phyloP scores from a whole-genome alignment of 2,329 filamentous ascomycete species.

The Monilinia fructigena region DNA sequence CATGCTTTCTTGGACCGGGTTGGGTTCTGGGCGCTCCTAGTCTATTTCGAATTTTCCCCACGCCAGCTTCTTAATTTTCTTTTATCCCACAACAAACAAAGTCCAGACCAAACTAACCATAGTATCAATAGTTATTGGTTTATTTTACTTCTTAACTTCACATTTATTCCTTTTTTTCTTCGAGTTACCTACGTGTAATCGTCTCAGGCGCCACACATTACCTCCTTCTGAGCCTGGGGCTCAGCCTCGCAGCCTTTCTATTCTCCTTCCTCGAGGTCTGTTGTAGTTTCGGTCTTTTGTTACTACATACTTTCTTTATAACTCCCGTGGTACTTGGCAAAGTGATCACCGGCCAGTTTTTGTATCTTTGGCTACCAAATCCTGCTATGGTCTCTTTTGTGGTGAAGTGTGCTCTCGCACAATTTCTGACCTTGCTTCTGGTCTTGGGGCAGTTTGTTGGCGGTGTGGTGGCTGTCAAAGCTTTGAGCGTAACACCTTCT shows the following conservation, averaged over 20 bases:
- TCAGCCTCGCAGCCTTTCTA: neutral
- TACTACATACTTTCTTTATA: neutral
- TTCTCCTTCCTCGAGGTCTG: neutral
- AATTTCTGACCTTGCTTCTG: neutral
- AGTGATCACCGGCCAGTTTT: neutral
- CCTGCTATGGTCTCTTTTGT: neutral
- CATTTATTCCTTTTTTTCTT: too few relatives aligned
- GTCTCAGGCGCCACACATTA: neutral
- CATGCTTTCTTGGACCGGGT: neutral
- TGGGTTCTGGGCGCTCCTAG: neutral
- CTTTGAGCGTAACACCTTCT: constrained; percentile 37
- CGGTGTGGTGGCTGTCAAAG: constrained; percentile 19
- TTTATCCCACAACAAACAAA: neutral
- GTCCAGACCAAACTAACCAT: neutral
- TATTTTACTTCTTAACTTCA: neutral
- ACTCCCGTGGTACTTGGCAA: neutral
- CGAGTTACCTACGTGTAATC: neutral
- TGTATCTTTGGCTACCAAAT: too few relatives aligned
- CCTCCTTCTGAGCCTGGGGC: neutral
- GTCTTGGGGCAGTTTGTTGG: neutral
- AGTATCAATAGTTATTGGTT: neutral
- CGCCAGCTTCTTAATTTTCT: neutral
- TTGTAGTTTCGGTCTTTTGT: neutral
- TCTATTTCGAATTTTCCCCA: neutral
- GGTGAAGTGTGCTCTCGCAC: neutral